These are phyloP conservation scores for Terfezia claveryi DNA, from an alignment of 495 filamentous ascomycete genomes.

Conservation along the genomic window DNA sequence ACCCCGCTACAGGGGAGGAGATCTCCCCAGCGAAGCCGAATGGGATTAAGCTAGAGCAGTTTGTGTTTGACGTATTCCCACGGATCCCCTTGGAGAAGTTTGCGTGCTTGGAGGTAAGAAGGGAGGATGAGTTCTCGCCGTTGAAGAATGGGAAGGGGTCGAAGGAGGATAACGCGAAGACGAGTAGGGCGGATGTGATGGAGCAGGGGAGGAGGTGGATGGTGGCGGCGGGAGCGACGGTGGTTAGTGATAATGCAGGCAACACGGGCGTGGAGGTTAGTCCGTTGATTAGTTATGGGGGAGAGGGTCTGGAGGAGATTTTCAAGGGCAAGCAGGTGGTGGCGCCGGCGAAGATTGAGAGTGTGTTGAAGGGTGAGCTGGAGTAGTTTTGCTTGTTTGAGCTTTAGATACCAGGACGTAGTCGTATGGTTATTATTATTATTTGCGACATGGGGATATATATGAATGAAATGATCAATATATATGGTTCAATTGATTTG, in stretches of 20 bases:
- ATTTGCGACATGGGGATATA: too few species aligned
- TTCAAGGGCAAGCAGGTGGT: slow-evolving; percentile 52
- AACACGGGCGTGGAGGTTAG: slow-evolving; percentile 70
- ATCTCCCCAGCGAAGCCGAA: slow-evolving; percentile 87
- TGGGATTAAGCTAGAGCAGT: slow-evolving; percentile 97
- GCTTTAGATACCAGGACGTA: too few species aligned
- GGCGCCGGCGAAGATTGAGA: slow-evolving; percentile 55
- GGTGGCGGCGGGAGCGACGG: slow-evolving; percentile 49
- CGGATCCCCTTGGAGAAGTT: slow-evolving; percentile 70
- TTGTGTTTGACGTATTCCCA: slow-evolving; percentile 97
- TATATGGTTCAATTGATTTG: too few species aligned
- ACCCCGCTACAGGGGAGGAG: slow-evolving; percentile 49
- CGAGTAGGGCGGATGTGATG: slow-evolving; percentile 73
- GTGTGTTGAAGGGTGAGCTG: slow-evolving; percentile 29
- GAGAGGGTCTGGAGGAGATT: slow-evolving; percentile 70
- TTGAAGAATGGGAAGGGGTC: slow-evolving; percentile 89
- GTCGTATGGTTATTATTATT: too few species aligned
- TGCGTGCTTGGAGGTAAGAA: slow-evolving; percentile 82
- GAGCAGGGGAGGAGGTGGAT: slow-evolving; percentile 70
- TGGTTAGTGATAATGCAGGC: slow-evolving; percentile 44
- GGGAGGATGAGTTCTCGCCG: slow-evolving; percentile 95
- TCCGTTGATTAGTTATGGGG: slow-evolving; percentile 83
- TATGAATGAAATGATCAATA: too few species aligned
- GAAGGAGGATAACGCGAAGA: slow-evolving; percentile 83
- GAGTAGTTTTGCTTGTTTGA: too few species aligned